Conservation (phyloP, 768 basidiomycete genomes). For the Heimioporus sp. region DNA sequence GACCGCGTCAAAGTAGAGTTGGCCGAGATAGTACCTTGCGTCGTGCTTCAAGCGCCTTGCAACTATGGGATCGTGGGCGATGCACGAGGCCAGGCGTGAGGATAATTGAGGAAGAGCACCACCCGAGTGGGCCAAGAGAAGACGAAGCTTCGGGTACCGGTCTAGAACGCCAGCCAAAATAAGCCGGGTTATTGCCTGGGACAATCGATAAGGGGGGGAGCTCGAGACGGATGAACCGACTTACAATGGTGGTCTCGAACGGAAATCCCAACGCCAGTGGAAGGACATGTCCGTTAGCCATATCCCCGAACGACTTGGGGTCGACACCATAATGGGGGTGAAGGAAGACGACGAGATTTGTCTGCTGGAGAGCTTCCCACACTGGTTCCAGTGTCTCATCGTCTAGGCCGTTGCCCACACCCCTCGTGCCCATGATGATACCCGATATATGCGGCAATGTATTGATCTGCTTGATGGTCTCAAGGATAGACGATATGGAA, state of each 20-base stretch:
- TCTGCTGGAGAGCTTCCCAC: slow-evolving; percentile 73
- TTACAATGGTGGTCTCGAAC: slow-evolving; percentile 83
- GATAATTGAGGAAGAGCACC: slow-evolving; percentile 83
- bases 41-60: slow-evolving; percentile 75
- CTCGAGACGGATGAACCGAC: slow-evolving; percentile 24
- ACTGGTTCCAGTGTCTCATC: slow-evolving; percentile 76
- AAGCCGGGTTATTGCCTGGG: slow-evolving; percentile 67
- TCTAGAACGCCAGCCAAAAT: slow-evolving; percentile 83
- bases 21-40: slow-evolving; percentile 79
- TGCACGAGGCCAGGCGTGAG: slow-evolving; percentile 81
- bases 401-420: slow-evolving; percentile 74
- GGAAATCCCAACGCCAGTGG: slow-evolving; percentile 87
- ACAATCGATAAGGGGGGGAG: slow-evolving; percentile 5
- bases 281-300: slow-evolving; percentile 83
- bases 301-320: slow-evolving; percentile 68
- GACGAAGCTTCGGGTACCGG: slow-evolving; percentile 67
- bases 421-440: slow-evolving; percentile 83
- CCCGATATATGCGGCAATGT: slow-evolving; percentile 64
- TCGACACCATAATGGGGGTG: slow-evolving; percentile 88
- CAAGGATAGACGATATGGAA: slow-evolving; percentile 52
- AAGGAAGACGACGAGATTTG: slow-evolving; percentile 74
- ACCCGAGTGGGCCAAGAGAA: slow-evolving; percentile 86
- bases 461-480: slow-evolving; percentile 65
- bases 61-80: slow-evolving; percentile 81
- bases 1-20: slow-evolving; percentile 83